Evolutionary conservation across 768 basidiomycete genomes (phyloP).

Genomic region (Multifurca ochricompacta): DNA sequence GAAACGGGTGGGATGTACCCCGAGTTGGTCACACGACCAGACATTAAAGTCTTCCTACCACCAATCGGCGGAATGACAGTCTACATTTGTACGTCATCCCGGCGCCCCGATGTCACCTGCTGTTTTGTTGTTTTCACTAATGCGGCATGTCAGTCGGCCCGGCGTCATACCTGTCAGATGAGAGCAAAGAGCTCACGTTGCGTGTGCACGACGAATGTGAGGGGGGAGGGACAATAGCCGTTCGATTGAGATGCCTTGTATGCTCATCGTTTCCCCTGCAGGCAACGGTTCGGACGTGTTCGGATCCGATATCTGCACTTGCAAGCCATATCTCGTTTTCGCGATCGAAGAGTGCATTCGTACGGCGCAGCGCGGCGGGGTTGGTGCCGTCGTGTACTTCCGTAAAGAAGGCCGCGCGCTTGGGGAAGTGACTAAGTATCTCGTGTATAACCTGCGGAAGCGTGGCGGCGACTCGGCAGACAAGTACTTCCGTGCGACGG

Average conservation of each 20-base stretch:
- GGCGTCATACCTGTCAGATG: constrained; percentile 68
- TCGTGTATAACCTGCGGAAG: constrained; percentile 95
- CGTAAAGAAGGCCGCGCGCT: constrained; percentile 89
- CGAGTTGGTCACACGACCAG: constrained; percentile 89
- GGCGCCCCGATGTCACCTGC: not conserved
- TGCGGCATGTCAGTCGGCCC: constrained; percentile 64
- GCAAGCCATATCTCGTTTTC: constrained; percentile 87
- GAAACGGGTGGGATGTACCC: constrained; percentile 96
- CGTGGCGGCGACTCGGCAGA: constrained; percentile 89
- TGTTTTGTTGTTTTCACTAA: no score
- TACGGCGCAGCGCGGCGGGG: constrained; percentile 74
- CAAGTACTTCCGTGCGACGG: constrained; percentile 91
- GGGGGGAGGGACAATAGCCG: no score
- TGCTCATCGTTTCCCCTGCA: constrained; percentile 24
- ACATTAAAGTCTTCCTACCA: constrained; percentile 92
- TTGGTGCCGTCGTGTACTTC: constrained; percentile 92
- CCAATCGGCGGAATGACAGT: constrained; percentile 89
- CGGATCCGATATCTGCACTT: constrained; percentile 87
- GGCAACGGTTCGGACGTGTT: constrained; percentile 95
- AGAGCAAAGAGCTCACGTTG: constrained; percentile 71
- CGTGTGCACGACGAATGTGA: constrained; percentile 92
- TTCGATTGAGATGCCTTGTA: not conserved
- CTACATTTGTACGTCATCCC: constrained; percentile 65
- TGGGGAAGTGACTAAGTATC: constrained; percentile 91
- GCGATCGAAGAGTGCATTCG: constrained; percentile 93